Percentiles rank a stretch among this genome's conserved stretches.
Evolutionary conservation across 2,329 filamentous ascomycete species (phyloP).

Genomic region (Colletotrichum tofieldiae): DNA sequence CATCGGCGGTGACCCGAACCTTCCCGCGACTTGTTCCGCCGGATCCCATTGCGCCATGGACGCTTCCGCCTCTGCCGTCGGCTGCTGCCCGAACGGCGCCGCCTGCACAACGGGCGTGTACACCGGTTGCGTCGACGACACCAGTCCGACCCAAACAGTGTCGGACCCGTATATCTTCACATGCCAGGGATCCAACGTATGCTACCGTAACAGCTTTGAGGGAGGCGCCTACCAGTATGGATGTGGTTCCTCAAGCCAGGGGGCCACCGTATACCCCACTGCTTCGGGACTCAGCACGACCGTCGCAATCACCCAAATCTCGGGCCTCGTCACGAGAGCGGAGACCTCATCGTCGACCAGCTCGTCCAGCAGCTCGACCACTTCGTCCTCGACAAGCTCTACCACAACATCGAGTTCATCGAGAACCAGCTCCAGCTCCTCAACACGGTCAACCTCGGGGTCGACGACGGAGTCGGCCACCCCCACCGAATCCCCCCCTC

Average conservation of each 20-base stretch:
- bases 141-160: conserved; percentile 64
- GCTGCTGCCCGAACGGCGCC: conserved; percentile 69
- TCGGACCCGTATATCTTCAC: conserved; percentile 72
- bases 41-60: conserved; percentile 74
- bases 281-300: conserved; percentile 59
- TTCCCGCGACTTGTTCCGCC: conserved; percentile 71
- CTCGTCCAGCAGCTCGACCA: conserved; percentile 42
- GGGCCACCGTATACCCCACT: conserved; percentile 63
- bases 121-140: conserved; percentile 70
- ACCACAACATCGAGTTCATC: conserved; percentile 21
- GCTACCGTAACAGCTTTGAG: conserved; percentile 70
- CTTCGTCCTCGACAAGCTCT: conserved; percentile 28
- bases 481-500: conserved; percentile 38
- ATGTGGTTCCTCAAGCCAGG: conserved; percentile 67
- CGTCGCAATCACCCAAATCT: conserved; percentile 57
- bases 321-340: conserved; percentile 57
- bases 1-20: conserved; percentile 65
- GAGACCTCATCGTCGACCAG: conserved; percentile 33
- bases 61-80: conserved; percentile 63
- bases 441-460: conserved; percentile 24
- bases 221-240: conserved; percentile 72
- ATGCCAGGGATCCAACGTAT: conserved; percentile 66
- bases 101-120: conserved; percentile 70
- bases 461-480: conserved; percentile 23
- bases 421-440: conserved; percentile 29